Evolutionary conservation across 192 early-diverging fungal species (phyloP), one percentile per base, ranked within the genome.

Genomic region (Helicostylum pulchrum): DNA sequence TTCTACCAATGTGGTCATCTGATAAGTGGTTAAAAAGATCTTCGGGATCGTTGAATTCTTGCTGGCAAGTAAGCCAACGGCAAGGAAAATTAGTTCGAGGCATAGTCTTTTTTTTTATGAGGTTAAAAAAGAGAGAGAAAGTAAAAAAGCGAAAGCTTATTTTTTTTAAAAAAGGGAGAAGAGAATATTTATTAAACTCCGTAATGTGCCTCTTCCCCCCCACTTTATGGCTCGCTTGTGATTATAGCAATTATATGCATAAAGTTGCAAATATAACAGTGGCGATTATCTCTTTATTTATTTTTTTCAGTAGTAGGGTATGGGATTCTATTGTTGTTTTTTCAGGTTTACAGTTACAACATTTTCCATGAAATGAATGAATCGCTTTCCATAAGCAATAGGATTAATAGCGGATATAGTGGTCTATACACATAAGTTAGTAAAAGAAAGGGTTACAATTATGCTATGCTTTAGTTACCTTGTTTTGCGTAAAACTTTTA

Each of bases 1-100:
- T 93, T 51, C 94, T 80, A 3, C 96, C 96, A 32, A 98, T 83
- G 71, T 98, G 96, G 57, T 87, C 88, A 68, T 92, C 81, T 42
- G 83, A 82, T 53, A 96, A 79, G 76, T 73, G 65, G 4, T 59
- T 58, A 56, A 61, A 65, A 19, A 67, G 23, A 47, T 48, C 54
- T n/a, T 68, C 67, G 8, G 65, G 62, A 59, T 55, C 59, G 23
- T 68, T 61, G 26, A 63, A 66, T 8, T 39, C 43, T 17, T 62
- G 30, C 9, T n/a, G 6, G 43, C 62, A 66, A 17, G 8, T n/a
- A 26, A 45, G 53, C 66, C 68, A 68, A 9, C 34, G 61, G 32
- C 65, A 70, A 17, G 31, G 17, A 50, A 56, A 62, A 2, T 53
- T 34, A n/a, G 12, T 20, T 44, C 62, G 51, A 44, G 36, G 34